phyloP scores from a whole-genome alignment of 1,139 yeast genomes.

The Debaryomycetaceae sp. region DNA sequence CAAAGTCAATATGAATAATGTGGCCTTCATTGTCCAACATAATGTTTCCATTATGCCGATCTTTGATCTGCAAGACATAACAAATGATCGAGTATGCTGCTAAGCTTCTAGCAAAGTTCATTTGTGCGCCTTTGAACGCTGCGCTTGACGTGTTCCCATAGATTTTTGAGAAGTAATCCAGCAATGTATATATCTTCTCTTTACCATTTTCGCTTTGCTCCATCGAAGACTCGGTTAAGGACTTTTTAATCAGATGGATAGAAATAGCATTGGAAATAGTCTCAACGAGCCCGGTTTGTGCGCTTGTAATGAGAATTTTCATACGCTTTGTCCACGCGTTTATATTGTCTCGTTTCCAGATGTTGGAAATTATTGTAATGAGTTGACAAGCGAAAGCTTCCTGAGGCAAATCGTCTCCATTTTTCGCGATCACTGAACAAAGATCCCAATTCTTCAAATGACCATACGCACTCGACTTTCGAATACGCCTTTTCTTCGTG shows the following conservation, averaged over 20 bases:
- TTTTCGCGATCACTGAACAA: slow-evolving; percentile 89
- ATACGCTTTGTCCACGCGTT: slow-evolving; percentile 86
- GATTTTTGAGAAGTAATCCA: slow-evolving; percentile 64
- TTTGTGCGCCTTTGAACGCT: slow-evolving; percentile 62
- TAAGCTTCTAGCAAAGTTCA: slow-evolving; percentile 70
- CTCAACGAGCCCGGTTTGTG: slow-evolving; percentile 85
- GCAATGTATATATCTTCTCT: slow-evolving; percentile 59
- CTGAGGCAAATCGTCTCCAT: slow-evolving; percentile 91
- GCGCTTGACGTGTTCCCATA: slow-evolving; percentile 52
- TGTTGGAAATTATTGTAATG: slow-evolving; percentile 72
- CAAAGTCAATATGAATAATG: slow-evolving; percentile 91
- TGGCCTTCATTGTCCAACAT: slow-evolving; percentile 93
- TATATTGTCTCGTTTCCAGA: slow-evolving; percentile 55
- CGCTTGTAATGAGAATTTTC: slow-evolving; percentile 86
- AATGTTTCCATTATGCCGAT: slow-evolving; percentile 93
- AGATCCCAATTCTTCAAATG: slow-evolving; percentile 88
- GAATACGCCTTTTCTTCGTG: slow-evolving; percentile 66
- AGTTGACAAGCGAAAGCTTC: slow-evolving; percentile 97
- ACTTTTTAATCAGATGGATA: slow-evolving; percentile 86
- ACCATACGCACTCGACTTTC: slow-evolving; percentile 69
- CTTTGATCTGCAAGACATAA: slow-evolving; percentile 82
- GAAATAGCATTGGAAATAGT: slow-evolving; percentile 92
- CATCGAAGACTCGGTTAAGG: slow-evolving; percentile 67
- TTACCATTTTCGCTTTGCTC: slow-evolving; percentile 54
- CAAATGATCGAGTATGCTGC: slow-evolving; percentile 87